Conservation (phyloP, 1,139 yeast genomes). For the Wickerhamomyces sp. region DNA sequence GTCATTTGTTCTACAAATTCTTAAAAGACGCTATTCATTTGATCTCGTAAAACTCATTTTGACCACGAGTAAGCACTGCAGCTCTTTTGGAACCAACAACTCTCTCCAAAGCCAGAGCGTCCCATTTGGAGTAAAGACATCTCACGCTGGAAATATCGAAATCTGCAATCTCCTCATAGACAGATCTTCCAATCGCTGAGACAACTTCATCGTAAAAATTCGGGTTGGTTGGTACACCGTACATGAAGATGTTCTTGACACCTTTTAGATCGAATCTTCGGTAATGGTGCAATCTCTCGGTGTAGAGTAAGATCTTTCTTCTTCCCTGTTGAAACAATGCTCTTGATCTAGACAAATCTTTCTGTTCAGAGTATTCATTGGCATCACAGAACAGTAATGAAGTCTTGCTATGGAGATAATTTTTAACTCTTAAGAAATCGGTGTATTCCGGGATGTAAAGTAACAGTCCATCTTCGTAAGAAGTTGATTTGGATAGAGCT, state of each 20-base stretch:
- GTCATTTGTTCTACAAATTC: no score
- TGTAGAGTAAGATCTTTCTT: slow-evolving; percentile 69
- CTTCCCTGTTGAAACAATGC: slow-evolving; percentile 61
- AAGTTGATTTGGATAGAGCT: slow-evolving; percentile 47
- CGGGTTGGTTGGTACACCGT: slow-evolving; percentile 84
- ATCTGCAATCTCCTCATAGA: slow-evolving; percentile 41
- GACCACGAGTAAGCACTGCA: slow-evolving; percentile 63
- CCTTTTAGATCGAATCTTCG: slow-evolving; percentile 82
- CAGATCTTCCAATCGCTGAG: slow-evolving; percentile 39
- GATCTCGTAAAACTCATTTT: slow-evolving; percentile 71
- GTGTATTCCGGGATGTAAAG: slow-evolving; percentile 82
- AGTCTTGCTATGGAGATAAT: slow-evolving; percentile 62
- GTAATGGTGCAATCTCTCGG: slow-evolving; percentile 92
- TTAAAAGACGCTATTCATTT: no score
- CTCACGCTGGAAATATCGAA: slow-evolving; percentile 63
- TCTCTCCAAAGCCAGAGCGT: slow-evolving; percentile 72
- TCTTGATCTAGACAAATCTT: slow-evolving; percentile 67
- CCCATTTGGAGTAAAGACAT: slow-evolving; percentile 73
- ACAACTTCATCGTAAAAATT: slow-evolving; percentile 75
- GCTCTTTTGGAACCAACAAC: slow-evolving; percentile 80
- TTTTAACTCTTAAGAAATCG: slow-evolving; percentile 76
- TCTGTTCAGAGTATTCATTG: slow-evolving; percentile 77
- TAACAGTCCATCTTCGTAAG: slow-evolving; percentile 66
- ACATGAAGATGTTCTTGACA: slow-evolving; percentile 77
- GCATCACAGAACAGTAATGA: slow-evolving; percentile 52